Evolutionary conservation across 768 basidiomycete genomes (phyloP).

Genomic region (Amanita inopinata): DNA sequence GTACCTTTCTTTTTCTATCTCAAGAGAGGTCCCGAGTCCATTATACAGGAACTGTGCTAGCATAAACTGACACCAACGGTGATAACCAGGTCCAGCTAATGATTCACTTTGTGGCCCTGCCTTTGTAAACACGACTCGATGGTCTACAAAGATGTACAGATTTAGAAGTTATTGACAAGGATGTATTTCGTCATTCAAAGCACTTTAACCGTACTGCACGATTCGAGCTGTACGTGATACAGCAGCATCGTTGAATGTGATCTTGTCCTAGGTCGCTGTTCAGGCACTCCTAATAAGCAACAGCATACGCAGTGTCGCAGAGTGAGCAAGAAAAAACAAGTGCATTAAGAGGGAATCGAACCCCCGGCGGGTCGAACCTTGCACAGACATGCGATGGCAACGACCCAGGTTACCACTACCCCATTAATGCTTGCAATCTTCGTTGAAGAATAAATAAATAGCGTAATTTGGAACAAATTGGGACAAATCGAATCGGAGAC

Average conservation of each 20-base stretch:
- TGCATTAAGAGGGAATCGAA: constrained; percentile 86
- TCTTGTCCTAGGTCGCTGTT: neutral
- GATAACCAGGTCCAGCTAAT: too few species aligned
- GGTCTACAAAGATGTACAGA: too few species aligned
- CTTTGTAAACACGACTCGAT: too few species aligned
- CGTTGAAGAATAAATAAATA: neutral
- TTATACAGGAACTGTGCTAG: too few species aligned
- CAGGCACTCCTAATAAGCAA: neutral
- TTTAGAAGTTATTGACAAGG: too few species aligned
- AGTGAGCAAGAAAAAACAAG: neutral
- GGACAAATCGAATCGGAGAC: constrained; percentile 1
- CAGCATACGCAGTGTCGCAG: neutral
- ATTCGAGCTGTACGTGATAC: too few species aligned
- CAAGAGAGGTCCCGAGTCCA: too few species aligned
- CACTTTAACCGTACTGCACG: too few species aligned
- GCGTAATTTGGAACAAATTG: neutral
- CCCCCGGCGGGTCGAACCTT: constrained; percentile 70
- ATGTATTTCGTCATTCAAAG: too few species aligned
- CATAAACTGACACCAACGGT: too few species aligned
- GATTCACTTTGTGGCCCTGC: too few species aligned
- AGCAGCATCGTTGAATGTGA: neutral
- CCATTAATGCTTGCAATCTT: constrained; percentile 21
- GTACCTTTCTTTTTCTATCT: too few species aligned
- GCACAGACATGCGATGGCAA: constrained; percentile 10
- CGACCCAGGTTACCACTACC: constrained; percentile 16